These are phyloP conservation scores for Gracilaria caudata DNA, from an alignment of 23 red algal species.

Conservation along the genomic window DNA sequence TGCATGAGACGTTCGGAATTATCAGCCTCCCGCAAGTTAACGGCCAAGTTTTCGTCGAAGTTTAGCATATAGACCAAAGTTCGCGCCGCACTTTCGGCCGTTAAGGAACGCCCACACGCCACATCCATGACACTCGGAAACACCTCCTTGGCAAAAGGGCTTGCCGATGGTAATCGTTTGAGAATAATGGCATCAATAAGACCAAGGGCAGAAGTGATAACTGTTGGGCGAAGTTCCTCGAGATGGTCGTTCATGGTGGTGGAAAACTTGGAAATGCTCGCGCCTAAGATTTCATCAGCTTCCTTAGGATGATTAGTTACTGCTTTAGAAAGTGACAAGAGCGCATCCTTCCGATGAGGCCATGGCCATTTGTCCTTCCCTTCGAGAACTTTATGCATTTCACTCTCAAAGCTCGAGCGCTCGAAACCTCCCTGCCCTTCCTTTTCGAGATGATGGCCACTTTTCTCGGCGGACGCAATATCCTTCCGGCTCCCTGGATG, in stretches of 20 bases:
- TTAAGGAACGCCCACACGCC: constrained; percentile 46
- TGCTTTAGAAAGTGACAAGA: constrained; percentile 21
- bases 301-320: background rate
- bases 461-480: background rate
- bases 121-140: constrained; percentile 69
- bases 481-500: background rate
- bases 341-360: constrained; percentile 48
- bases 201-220: constrained; percentile 48
- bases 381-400: constrained; percentile 40
- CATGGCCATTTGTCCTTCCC: constrained; percentile 55
- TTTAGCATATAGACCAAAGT: constrained; percentile 33
- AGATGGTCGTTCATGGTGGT: constrained; percentile 44
- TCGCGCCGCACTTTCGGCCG: constrained; percentile 36
- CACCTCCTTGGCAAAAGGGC: constrained; percentile 20
- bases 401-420: background rate
- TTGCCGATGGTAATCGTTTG: background rate
- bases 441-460: background rate
- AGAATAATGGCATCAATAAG: constrained; percentile 41
- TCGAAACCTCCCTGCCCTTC: background rate
- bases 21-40: constrained; percentile 38
- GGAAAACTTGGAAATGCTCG: constrained; percentile 16
- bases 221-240: constrained; percentile 54
- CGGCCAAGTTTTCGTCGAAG: constrained; percentile 5
- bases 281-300: background rate
- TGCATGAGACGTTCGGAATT: constrained; percentile 42